Evolutionary conservation across 768 basidiomycete genomes (phyloP).

Genomic region (Russula dissimulans): DNA sequence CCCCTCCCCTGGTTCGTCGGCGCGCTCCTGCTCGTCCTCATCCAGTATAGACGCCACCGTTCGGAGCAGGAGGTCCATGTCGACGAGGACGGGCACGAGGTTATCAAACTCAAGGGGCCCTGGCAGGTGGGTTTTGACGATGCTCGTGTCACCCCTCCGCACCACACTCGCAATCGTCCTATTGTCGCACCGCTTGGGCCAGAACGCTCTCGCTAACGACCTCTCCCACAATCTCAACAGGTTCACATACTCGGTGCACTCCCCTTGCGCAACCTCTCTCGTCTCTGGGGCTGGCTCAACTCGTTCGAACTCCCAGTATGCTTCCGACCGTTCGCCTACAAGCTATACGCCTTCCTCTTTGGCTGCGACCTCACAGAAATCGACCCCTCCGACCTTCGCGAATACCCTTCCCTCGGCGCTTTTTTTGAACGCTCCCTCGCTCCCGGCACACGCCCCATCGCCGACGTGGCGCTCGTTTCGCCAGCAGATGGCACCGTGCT

Average conservation of each 20-base stretch:
- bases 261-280: conserved; percentile 90
- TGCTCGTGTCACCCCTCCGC: no score
- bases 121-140: conserved; percentile 64
- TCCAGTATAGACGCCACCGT: conserved; percentile 56
- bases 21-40: conserved; percentile 71
- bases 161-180: not conserved
- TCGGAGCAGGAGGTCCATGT: conserved; percentile 57
- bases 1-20: conserved; percentile 88
- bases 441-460: conserved; percentile 73
- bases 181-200: not conserved
- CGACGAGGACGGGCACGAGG: conserved; percentile 75
- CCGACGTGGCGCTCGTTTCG: conserved; percentile 49
- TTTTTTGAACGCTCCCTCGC: conserved; percentile 92
- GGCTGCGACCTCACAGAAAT: conserved; percentile 93
- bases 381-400: conserved; percentile 63
- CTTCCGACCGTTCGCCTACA: conserved; percentile 87
- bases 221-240: conserved; percentile 30
- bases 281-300: conserved; percentile 94
- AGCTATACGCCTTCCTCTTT: conserved; percentile 78
- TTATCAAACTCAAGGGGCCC: conserved; percentile 76
- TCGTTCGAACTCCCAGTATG: conserved; percentile 88
- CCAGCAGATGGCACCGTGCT: conserved; percentile 91
- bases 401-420: conserved; percentile 81
- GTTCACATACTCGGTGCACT: conserved; percentile 96
- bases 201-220: not conserved